Evolutionary conservation across 495 filamentous ascomycete genomes (phyloP).

Genomic region (Penicillium atrosanguineum): DNA sequence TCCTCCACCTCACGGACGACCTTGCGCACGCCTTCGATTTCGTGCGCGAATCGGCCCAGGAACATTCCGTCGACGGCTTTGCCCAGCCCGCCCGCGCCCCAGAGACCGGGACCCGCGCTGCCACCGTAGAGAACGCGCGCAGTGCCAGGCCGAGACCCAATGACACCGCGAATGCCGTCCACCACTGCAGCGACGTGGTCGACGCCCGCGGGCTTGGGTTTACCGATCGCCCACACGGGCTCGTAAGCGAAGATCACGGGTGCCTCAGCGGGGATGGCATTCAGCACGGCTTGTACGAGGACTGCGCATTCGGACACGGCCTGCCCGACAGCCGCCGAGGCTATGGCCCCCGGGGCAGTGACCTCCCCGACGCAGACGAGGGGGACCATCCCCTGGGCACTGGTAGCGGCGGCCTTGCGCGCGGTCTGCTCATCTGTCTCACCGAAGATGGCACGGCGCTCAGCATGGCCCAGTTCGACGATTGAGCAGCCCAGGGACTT

Average conservation of each 20-base stretch:
- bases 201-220: conserved; percentile 63
- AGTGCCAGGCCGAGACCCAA: conserved; percentile 43
- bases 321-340: conserved; percentile 49
- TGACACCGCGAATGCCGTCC: conserved; percentile 50
- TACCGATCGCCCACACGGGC: conserved; percentile 86
- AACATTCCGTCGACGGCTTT: conserved; percentile 79
- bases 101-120: conserved; percentile 74
- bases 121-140: conserved; percentile 77
- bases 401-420: conserved; percentile 65
- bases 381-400: conserved; percentile 67
- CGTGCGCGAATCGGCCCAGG: conserved; percentile 77
- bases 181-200: conserved; percentile 74
- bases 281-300: conserved; percentile 62
- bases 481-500: conserved; percentile 62
- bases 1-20: conserved; percentile 68
- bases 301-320: conserved; percentile 63
- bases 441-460: conserved; percentile 64
- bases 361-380: conserved; percentile 79
- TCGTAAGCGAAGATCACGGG: conserved; percentile 85
- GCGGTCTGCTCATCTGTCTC: conserved; percentile 65
- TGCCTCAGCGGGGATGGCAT: conserved; percentile 51
- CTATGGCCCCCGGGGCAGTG: conserved; percentile 43
- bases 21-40: conserved; percentile 61
- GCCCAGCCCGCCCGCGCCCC: conserved; percentile 54
- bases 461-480: conserved; percentile 78